Base-by-base conservation (phyloP, 257 asterid genomes). In the Plantago major region DNA sequence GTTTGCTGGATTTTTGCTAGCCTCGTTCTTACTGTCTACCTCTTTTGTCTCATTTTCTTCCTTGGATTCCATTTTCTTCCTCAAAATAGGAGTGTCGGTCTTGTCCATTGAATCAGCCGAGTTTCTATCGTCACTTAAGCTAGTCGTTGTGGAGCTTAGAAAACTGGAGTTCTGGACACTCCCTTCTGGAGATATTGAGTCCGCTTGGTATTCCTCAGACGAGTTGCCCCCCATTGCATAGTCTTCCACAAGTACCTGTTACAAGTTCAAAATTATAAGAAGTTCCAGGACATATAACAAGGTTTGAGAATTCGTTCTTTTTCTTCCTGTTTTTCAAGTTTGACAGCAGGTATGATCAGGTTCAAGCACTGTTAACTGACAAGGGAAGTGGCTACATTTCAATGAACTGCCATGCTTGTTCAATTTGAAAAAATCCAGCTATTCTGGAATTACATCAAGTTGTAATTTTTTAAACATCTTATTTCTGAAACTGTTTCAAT, bases 101-200 rank as follows among this genome's bases (percentile, higher is more conserved):
- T 76, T 79, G 50, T 72, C 83, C 64, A 52, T 61, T 0, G 81
- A 79, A 11, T 74, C 82, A 3, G 61, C 82, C 0, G 84, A 76
- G 57, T 75, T 82, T 38, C 74, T 69, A 40, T 80, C 83, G 15
- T 76, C 85, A 7, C 87, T 79, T 73, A 79, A 50, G 68, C 89
- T 79, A 12, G 93, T 79, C 80, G 82, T 75, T 26, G 83, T 75
- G 47, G 89, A 82, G 42, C 88, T 72, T 26, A 72, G 64, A 12
- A 76, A 70, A 15, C 79, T 75, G 3, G 88, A 84, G 67, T 74
- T 76, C n/a, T 83, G 90, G 15, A 73, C 38, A 59, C 86, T 76
- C 59, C 76, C 80, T 40, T 69, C 73, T 4, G 77, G 78, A 11
- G 79, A 78, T 7, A 58, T 46, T 4, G 78, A 74, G 44, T 46